Evolutionary conservation across 345 rosid species (phyloP), one percentile per base, ranked within the genome.

Genomic region (Combretum micranthum): DNA sequence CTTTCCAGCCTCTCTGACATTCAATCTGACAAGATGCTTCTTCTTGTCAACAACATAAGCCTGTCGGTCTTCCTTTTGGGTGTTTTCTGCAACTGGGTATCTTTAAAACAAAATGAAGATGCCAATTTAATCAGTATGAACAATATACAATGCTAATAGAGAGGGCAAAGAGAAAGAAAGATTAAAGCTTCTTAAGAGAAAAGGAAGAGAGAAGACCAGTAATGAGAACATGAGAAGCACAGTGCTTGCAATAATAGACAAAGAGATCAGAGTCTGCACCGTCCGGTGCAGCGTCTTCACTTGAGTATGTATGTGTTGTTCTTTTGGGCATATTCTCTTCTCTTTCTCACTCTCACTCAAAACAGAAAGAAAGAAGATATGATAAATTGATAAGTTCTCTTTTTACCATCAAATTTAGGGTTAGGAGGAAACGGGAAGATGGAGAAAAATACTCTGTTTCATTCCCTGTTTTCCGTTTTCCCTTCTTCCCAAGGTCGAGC

Each of bases 231-330:
- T 89, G 99, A 37, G 93, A 87, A 63, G 95, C 80, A 60, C 99
- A 94, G 73, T 87, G 95, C 73, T 94, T 90, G 96, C 99, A 90
- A 55, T 90, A 94, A 72, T 94, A 94, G 18, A 94, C 97, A 79
- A 94, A 90, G 56, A 94, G 99, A 76, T 94, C 99, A 37, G 97
- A 90, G 69, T 85, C 90, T 0, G 95, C 93, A 49, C 99, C 95
- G 18, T 94, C 99, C 0, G 96, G 97, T 50, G 84, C 89, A 12
- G 99, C 99, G 75, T 94, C 97, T 64, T 94, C 97, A 88, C 97
- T 94, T 20, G 99, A 94, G 75, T 94, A 94, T 17, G 99, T 94
- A 73, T 90, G 99, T 3, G 99, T 90, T 52, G 97, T 94, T 72
- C 99, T 80, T 83, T 94, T 94, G 73, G 99, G 99, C 99, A 94